Conservation (phyloP, 148 eudicot species). For the Spergularia bocconei region DNA sequence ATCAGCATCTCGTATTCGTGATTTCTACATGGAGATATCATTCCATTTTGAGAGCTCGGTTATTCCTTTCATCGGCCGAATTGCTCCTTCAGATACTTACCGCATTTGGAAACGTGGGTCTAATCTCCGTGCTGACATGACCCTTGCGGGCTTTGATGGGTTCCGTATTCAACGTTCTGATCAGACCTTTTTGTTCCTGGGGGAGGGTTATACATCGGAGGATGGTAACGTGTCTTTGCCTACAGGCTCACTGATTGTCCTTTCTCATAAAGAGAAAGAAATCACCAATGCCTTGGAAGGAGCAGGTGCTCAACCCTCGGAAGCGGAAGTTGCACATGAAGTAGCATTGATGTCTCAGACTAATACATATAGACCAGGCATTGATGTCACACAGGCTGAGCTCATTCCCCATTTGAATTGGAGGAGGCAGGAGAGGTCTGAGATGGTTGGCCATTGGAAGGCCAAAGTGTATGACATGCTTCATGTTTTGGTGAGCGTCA, state of each 20-base stretch:
- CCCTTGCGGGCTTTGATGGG: constrained; percentile 95
- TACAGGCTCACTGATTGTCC: constrained; percentile 76
- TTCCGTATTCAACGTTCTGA: constrained; percentile 90
- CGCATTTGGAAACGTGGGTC: constrained; percentile 93
- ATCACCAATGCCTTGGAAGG: constrained; percentile 87
- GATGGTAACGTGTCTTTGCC: constrained; percentile 64
- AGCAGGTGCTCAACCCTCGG: constrained; percentile 86
- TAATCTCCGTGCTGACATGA: constrained; percentile 92
- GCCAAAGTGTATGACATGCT: constrained; percentile 92
- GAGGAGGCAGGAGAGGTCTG: constrained; percentile 90
- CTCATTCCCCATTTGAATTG: constrained; percentile 78
- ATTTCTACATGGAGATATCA: constrained; percentile 91
- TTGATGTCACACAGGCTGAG: constrained; percentile 93
- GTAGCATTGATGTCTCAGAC: constrained; percentile 86
- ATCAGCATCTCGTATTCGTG: constrained; percentile 71
- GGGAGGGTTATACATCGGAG: constrained; percentile 71
- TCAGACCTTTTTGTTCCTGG: constrained; percentile 83
- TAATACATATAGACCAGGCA: constrained; percentile 94
- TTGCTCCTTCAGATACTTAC: constrained; percentile 94
- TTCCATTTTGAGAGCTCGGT: constrained; percentile 96
- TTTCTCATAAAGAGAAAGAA: constrained; percentile 78
- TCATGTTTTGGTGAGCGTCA: constrained; percentile 87
- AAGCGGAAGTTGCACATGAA: constrained; percentile 87
- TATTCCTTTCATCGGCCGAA: constrained; percentile 78
- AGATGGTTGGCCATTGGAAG: constrained; percentile 88